Conservation (phyloP, 306 rosid genomes). For the Pterocarpus santalinus region DNA sequence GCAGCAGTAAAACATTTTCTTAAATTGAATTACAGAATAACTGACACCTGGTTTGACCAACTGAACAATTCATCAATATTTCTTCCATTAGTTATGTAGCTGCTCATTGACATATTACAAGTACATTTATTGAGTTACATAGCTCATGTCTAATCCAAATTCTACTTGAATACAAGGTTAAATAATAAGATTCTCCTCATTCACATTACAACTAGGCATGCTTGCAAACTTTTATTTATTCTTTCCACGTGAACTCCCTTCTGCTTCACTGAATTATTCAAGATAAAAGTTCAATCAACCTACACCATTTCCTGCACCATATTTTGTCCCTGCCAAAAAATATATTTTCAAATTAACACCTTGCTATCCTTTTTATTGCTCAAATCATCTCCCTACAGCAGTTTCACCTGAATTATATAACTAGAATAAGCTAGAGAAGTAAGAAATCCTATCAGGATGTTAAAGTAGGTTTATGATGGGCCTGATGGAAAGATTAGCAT, state of each 20-base stretch:
- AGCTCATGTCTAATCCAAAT: neutral
- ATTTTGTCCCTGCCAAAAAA: slow-evolving; percentile 1
- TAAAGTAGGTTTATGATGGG: neutral
- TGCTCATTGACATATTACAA: slow-evolving; percentile 2
- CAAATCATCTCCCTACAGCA: slow-evolving; percentile 5
- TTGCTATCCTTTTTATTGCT: neutral
- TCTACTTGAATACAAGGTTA: slow-evolving; percentile 15
- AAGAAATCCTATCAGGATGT: slow-evolving; percentile 5
- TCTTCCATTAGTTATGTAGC: neutral
- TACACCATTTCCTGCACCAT: neutral
- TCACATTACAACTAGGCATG: slow-evolving; percentile 6
- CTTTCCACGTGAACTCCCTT: slow-evolving; percentile 2
- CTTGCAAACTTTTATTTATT: slow-evolving; percentile 8
- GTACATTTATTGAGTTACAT: neutral
- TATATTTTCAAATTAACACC: neutral
- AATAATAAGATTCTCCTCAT: neutral
- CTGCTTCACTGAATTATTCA: neutral
- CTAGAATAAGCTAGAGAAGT: neutral
- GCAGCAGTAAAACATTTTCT: neutral
- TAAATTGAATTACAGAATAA: slow-evolving; percentile 3
- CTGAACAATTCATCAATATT: neutral
- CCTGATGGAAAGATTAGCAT: neutral
- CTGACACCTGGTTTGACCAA: no score
- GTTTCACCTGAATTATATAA: neutral
- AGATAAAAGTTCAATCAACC: slow-evolving; percentile 20